Evolutionary conservation across 225 moss, liverwort and hornwort genomes (phyloP).

Genomic region (Bryoerythrophyllum caledonicum): DNA sequence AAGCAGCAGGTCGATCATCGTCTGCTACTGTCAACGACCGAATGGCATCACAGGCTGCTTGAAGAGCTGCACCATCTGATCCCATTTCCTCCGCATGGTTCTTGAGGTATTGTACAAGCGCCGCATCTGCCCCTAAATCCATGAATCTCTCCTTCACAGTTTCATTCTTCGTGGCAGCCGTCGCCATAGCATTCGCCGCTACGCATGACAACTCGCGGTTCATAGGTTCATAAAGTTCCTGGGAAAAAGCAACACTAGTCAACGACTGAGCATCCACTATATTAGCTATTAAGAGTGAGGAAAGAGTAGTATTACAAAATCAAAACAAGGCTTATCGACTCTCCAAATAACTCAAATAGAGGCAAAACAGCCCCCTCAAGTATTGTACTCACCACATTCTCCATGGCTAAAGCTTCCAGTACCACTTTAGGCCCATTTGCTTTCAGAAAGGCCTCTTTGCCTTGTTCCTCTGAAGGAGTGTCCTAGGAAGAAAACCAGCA

Average conservation of each 20-base stretch:
- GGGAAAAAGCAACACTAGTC: conserved; percentile 16
- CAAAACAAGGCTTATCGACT: no score
- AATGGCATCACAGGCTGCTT: conserved; percentile 82
- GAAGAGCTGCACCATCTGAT: conserved; percentile 70
- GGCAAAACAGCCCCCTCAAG: no score
- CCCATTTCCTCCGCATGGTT: conserved; percentile 63
- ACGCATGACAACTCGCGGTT: conserved; percentile 57
- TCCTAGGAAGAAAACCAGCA: conserved; percentile 58
- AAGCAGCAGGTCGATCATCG: conserved; percentile 85
- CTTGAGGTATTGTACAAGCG: conserved; percentile 60
- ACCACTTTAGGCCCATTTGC: conserved; percentile 67
- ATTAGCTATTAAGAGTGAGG: no score
- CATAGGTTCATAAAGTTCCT: conserved; percentile 62
- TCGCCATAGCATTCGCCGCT: conserved; percentile 61
- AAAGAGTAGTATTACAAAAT: no score
- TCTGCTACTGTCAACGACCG: conserved; percentile 81
- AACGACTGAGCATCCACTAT: conserved; percentile 9
- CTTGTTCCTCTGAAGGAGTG: conserved; percentile 72
- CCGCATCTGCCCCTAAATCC: conserved; percentile 66
- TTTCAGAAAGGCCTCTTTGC: conserved; percentile 67
- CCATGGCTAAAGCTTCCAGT: conserved; percentile 62
- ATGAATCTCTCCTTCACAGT: conserved; percentile 71
- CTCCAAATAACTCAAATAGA: no score
- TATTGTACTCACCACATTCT: conserved; percentile 47
- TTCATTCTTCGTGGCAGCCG: conserved; percentile 75